A percentile compares a stretch with the other conserved stretches of the same genome.
Evolutionary conservation across 129 eudicot species (phyloP).

Genomic region (Mikania micrantha): DNA sequence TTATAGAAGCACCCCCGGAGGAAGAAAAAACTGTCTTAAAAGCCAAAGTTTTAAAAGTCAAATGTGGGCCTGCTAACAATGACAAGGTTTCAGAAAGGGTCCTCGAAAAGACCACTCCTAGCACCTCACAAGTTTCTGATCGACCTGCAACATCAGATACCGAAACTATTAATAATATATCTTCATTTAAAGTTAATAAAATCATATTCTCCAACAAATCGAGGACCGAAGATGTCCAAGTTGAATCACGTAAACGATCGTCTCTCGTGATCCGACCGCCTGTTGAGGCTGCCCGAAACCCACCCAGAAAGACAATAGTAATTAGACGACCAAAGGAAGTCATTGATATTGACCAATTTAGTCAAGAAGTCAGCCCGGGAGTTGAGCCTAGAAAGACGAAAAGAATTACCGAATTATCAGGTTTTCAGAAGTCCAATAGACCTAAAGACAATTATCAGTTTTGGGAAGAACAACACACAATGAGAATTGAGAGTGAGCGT

Average conservation of each 20-base stretch:
- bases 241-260: conserved; percentile 52
- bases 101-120: conserved; percentile 50
- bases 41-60: conserved; percentile 66
- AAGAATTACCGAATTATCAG: conserved; percentile 61
- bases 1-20: conserved; percentile 58
- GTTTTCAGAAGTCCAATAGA: conserved; percentile 34
- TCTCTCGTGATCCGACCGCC: conserved; percentile 76
- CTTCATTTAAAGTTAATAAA: conserved; percentile 64
- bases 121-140: conserved; percentile 66
- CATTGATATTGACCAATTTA: conserved; percentile 50
- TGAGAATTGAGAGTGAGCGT: conserved; percentile 47
- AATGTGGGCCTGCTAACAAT: conserved; percentile 53
- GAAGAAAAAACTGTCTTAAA: conserved; percentile 52
- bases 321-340: conserved; percentile 74
- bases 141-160: conserved; percentile 54
- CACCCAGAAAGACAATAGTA: conserved; percentile 47
- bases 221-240: conserved; percentile 51
- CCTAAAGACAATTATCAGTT: conserved; percentile 27
- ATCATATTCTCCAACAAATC: conserved; percentile 58
- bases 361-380: conserved; percentile 67
- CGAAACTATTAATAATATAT: conserved; percentile 46
- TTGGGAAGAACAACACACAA: conserved; percentile 49
- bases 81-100: conserved; percentile 11
- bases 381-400: conserved; percentile 60
- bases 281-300: conserved; percentile 34